These are phyloP conservation scores for Colletotrichum euphorbiae DNA, from an alignment of 2,329 filamentous ascomycete species.

Conservation along the genomic window DNA sequence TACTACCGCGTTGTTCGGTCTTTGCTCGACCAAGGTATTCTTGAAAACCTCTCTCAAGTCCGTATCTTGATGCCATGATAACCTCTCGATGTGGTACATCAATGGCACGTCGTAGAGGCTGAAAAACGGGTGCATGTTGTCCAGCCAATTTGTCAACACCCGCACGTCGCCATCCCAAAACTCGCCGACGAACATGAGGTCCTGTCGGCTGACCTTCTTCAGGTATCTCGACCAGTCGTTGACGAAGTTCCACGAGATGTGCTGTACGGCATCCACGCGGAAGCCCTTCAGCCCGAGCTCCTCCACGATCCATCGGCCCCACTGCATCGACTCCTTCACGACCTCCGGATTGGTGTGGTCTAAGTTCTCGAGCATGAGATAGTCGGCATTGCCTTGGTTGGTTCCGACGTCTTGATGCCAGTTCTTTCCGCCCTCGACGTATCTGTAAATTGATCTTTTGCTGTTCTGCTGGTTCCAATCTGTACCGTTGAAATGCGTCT, in stretches of 20 bases:
- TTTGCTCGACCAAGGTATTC: constrained; percentile 25
- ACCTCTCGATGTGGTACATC: constrained; percentile 32
- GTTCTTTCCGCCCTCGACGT: constrained; percentile 34
- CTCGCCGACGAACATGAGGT: constrained; percentile 34
- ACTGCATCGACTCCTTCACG: constrained; percentile 29
- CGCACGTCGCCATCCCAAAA: constrained; percentile 37
- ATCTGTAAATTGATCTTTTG: constrained; percentile 35
- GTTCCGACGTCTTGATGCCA: constrained; percentile 37
- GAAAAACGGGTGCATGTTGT: constrained; percentile 35
- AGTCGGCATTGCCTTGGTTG: constrained; percentile 34
- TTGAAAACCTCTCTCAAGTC: constrained; percentile 33
- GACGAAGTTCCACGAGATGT: constrained; percentile 38
- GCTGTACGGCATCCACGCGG: constrained; percentile 36
- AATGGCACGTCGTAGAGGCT: constrained; percentile 35
- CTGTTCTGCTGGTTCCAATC: constrained; percentile 37
- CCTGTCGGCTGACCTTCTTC: constrained; percentile 15
- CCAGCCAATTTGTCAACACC: constrained; percentile 30
- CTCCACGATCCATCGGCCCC: constrained; percentile 35
- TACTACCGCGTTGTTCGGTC: constrained; percentile 35
- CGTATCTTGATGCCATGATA: constrained; percentile 29
- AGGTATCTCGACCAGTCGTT: constrained; percentile 31
- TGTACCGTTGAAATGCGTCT: constrained; percentile 37
- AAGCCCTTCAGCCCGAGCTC: constrained; percentile 31
- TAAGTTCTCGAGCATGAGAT: constrained; percentile 37
- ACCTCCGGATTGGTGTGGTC: constrained; percentile 37